A percentile compares a stretch with the other conserved stretches of the same genome.
Conservation (phyloP, 2,329 filamentous ascomycete genomes). For the Colletotrichum liriopes region DNA sequence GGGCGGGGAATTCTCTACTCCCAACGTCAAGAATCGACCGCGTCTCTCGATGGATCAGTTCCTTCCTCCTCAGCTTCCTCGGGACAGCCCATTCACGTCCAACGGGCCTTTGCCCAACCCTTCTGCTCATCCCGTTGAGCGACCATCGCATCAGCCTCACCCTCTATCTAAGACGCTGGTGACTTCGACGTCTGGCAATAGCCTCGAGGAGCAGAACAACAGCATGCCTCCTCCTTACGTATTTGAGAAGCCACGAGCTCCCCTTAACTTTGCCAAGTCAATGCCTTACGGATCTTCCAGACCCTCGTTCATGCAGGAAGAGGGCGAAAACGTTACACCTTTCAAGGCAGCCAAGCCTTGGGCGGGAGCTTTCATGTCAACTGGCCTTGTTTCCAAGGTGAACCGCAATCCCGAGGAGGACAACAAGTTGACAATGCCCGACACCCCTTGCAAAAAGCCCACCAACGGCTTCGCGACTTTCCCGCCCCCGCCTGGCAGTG, state of each 20-base stretch:
- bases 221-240: conserved; percentile 66
- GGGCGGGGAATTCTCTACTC: conserved; percentile 69
- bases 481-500: conserved; percentile 72
- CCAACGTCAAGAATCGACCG: conserved; percentile 73
- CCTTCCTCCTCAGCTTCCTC: conserved; percentile 72
- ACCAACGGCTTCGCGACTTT: conserved; percentile 78
- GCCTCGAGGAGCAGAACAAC: conserved; percentile 76
- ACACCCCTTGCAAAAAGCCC: conserved; percentile 96
- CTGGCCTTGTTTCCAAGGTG: conserved; percentile 94
- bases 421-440: conserved; percentile 82
- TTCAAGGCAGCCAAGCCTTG: conserved; percentile 85
- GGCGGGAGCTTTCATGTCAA: conserved; percentile 92
- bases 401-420: conserved; percentile 83
- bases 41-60: conserved; percentile 87
- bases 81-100: conserved; percentile 76
- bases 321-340: conserved; percentile 40
- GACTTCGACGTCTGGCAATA: conserved; percentile 88
- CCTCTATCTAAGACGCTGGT: conserved; percentile 90
- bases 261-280: conserved; percentile 79
- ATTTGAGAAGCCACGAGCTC: conserved; percentile 66
- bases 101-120: conserved; percentile 67
- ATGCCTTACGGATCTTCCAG: conserved; percentile 72
- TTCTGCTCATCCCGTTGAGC: conserved; percentile 66
- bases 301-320: conserved; percentile 50
- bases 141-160: conserved; percentile 74